Base-by-base conservation (phyloP, 805 yeast genomes). In the Hanseniaspora mollemarum region DNA sequence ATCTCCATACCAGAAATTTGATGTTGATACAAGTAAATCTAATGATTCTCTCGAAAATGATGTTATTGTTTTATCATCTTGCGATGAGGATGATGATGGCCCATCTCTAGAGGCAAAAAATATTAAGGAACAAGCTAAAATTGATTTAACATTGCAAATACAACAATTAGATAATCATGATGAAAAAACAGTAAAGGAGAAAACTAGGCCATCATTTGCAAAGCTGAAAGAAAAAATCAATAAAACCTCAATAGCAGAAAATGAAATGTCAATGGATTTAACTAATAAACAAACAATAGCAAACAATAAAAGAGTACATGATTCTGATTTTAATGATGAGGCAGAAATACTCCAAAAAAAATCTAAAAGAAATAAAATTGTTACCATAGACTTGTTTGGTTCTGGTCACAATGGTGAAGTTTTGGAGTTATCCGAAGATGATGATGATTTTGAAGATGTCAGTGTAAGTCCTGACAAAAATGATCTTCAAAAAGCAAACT, bases 311-410 rank as follows among this genome's bases (percentile, higher is more conserved):
- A n/a, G 56, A 32, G 15, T 40, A 51, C 32, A 46, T 19, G 60
- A 57, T 26, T 53, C 61, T 19, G 63, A 64, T 3, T 59, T 60
- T 13, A 57, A 54, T n/a, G 67, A 66, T 9, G 65, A 59, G 15
- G 22, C 52, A 52, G 2, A 38, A 24, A n/a, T 50, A 43, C 26
- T 51, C 40, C 43, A 36, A 38, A 22, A 18, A 16, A 15, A 9
- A 6, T 22, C 36, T 3, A 63, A 68, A 3, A 71, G 67, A 26
- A 73, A 71, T 43, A 76, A 73, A 52, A 64, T 65, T 40, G 73
- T 70, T 1, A 81, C 80, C 0, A 59, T 78, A 44, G 67, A 77
- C 4, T 65, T 79, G 0, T 77, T 77, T 74, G 61, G 62, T 38
- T 79, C 75, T 52, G 74, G 76, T 1, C 67, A 67, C 29, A 51